A percentile compares a stretch with the other conserved stretches of the same genome.
Conservation (phyloP, 192 early-diverging fungal genomes). For the Backusella psychrophila region DNA sequence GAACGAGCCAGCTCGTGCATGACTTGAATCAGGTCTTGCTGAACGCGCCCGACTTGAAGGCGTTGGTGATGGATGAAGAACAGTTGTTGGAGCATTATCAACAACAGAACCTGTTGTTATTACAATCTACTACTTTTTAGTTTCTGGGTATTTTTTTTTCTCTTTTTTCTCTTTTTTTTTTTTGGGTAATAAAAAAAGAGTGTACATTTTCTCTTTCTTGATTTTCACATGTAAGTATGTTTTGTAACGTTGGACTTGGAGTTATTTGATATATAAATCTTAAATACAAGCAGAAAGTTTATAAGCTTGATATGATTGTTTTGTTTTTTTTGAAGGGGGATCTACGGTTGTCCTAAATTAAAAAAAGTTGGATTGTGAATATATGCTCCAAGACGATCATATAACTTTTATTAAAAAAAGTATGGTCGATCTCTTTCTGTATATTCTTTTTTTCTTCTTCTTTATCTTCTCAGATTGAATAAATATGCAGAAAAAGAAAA, state of each 20-base stretch:
- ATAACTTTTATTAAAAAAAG: background rate
- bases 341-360: background rate
- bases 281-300: too few species aligned
- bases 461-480: background rate
- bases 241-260: background rate
- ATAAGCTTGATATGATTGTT: background rate
- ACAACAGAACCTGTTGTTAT: background rate
- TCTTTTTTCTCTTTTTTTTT: background rate
- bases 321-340: background rate
- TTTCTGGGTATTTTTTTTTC: background rate
- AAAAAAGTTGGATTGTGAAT: background rate
- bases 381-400: background rate
- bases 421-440: background rate
- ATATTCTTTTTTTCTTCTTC: background rate
- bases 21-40: slow-evolving; percentile 8
- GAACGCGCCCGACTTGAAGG: background rate
- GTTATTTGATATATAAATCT: background rate
- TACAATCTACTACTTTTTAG: background rate
- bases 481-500: background rate
- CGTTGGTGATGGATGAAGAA: slow-evolving; percentile 4
- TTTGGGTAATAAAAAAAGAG: background rate
- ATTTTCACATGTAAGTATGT: background rate
- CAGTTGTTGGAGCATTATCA: background rate
- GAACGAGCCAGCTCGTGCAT: background rate
- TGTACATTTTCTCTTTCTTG: background rate